Conservation (phyloP, 768 basidiomycete species). For the Boletus huronensis region DNA sequence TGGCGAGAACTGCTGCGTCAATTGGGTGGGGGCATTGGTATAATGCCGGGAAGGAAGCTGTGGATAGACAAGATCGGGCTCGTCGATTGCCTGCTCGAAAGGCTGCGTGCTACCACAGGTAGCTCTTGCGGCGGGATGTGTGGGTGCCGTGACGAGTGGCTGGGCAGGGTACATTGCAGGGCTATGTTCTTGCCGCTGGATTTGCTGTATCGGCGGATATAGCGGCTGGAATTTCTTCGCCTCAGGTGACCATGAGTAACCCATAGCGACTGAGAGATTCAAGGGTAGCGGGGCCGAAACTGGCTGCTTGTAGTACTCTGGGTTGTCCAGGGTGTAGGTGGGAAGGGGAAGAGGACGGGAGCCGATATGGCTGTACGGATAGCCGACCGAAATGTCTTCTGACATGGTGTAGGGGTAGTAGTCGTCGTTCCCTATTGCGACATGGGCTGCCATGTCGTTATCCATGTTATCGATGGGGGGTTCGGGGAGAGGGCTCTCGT, state of each 20-base stretch:
- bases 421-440: conserved; percentile 26
- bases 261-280: conserved; percentile 32
- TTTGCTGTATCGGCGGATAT: conserved; percentile 33
- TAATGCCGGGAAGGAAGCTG: conserved; percentile 25
- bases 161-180: conserved; percentile 18
- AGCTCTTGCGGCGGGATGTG: conserved; percentile 11
- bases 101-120: conserved; percentile 14
- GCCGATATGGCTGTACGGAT: conserved; percentile 24
- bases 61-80: conserved; percentile 24
- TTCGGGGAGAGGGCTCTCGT: conserved; percentile 40
- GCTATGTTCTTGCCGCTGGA: conserved; percentile 25
- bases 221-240: conserved; percentile 36
- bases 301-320: conserved; percentile 33
- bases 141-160: conserved; percentile 9
- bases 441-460: conserved; percentile 24
- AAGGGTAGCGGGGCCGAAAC: conserved; percentile 32
- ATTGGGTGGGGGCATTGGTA: conserved; percentile 14
- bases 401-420: conserved; percentile 26
- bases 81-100: conserved; percentile 28
- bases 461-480: conserved; percentile 35
- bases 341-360: conserved; percentile 24
- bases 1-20: conserved; percentile 20
- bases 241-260: conserved; percentile 31
- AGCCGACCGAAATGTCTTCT: conserved; percentile 22
- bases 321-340: conserved; percentile 19